Evolutionary conservation across 225 moss, liverwort and hornwort genomes (phyloP).

Genomic region (Lunularia cruciata): DNA sequence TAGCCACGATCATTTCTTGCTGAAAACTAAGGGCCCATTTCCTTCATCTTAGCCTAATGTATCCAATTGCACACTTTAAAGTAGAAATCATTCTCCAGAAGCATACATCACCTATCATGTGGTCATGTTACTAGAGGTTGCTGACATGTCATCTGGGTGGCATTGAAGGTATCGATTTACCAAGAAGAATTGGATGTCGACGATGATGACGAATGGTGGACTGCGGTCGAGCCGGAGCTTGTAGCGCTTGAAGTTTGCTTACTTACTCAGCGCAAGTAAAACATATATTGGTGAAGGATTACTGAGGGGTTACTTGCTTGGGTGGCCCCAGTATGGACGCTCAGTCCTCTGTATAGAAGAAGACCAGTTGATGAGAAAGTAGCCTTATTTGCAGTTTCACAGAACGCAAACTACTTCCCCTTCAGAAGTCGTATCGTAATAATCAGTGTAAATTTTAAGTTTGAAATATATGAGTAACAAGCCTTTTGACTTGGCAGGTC

Average conservation of each 20-base stretch:
- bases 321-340: too few relatives aligned
- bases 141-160: neutral
- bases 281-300: too few relatives aligned
- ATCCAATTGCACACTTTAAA: neutral
- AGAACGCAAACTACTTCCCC: too few relatives aligned
- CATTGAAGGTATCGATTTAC: constrained; percentile 6
- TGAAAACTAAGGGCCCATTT: neutral
- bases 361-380: too few relatives aligned
- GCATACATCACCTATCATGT: neutral
- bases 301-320: too few relatives aligned
- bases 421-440: too few relatives aligned
- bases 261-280: constrained; percentile 14
- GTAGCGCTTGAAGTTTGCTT: constrained; percentile 26
- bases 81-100: neutral
- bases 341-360: too few relatives aligned
- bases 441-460: too few relatives aligned
- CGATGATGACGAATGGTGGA: constrained; percentile 49
- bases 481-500: too few relatives aligned
- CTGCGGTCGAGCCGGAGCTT: constrained; percentile 36
- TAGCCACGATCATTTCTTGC: neutral
- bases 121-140: neutral
- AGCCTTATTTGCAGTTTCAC: too few relatives aligned
- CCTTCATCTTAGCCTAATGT: neutral
- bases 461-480: too few relatives aligned
- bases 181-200: neutral